Base-by-base conservation (phyloP, 257 asterid genomes). In the Fraxinus quadrangulata region DNA sequence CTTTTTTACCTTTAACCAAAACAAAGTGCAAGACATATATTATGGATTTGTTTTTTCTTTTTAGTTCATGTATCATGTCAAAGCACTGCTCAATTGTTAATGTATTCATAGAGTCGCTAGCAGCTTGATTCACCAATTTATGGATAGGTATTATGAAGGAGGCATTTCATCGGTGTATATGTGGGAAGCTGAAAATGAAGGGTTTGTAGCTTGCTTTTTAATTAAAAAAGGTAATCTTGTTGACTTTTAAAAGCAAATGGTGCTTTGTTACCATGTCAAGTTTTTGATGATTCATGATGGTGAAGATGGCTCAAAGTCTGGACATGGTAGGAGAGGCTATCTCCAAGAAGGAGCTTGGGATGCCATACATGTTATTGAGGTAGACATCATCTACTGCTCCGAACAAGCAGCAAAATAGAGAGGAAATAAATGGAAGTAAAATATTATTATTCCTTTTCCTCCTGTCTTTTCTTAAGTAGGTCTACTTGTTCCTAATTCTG, bases 311-410 rank as follows among this genome's bases (percentile, higher is more conserved):
- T 91, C 98, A 16, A 90, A 83, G 81, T 79, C 92, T 77, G 97
- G 87, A 24, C 89, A 92, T 72, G 98, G 98, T 79, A 90, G 89
- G 87, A 90, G 97, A 87, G 99, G 99, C 65, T 81, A 80, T 89
- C 88, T 96, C 71, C 90, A 93, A 83, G 97, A 96, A 85, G 99
- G 99, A 75, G 90, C 97, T 79, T 96, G 98, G 99, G 99, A 96
- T 77, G 99, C 99, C 19, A 96, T 96, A 78, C 99, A 96, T 85
- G 99, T 96, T 77, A 89, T 96, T 71, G 92, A 96, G 99, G 99
- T 90, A 87, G 56, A 26, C 78, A 70, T 67, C 77, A 75, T 34
- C 83, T 11, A 31, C 17, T 67, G 36, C 68, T 65, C 49, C 31
- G 45, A 40, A 34, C 56, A 47, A 70, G 7, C 40, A 68, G 65